Conservation (phyloP, 495 filamentous ascomycete genomes). For the Neurospora hispaniola region DNA sequence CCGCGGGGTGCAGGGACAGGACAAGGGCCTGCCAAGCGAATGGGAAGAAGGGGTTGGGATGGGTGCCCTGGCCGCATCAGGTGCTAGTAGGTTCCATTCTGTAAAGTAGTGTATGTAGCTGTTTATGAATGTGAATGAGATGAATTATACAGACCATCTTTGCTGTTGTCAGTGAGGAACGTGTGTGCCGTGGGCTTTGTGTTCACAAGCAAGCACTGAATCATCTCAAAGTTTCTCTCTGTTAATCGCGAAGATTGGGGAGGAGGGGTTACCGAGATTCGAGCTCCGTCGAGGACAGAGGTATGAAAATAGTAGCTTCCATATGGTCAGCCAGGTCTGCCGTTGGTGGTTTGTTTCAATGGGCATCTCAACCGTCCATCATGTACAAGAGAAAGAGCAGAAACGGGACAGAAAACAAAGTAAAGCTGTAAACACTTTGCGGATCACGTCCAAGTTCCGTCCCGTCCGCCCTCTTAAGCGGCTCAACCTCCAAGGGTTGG, state of each 20-base stretch:
- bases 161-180: not conserved
- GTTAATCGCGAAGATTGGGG: not conserved
- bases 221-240: not conserved
- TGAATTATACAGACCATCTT: not conserved
- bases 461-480: not conserved
- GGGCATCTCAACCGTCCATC: not conserved
- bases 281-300: not conserved
- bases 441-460: not conserved
- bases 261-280: not conserved
- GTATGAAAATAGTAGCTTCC: not conserved
- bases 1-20: not conserved
- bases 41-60: not conserved
- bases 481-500: not conserved
- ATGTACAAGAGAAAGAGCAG: not conserved
- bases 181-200: not conserved
- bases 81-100: not conserved
- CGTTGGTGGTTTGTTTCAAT: not conserved
- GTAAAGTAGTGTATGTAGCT: not conserved
- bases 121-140: not conserved
- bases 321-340: not conserved
- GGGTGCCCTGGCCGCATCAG: not conserved
- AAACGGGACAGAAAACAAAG: not conserved
- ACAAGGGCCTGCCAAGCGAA: not conserved
- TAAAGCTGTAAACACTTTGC: not conserved
- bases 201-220: not conserved